Evolutionary conservation across 345 rosid species (phyloP), one percentile per base, ranked within the genome.

Genomic region (Hibiscus tridactylites): DNA sequence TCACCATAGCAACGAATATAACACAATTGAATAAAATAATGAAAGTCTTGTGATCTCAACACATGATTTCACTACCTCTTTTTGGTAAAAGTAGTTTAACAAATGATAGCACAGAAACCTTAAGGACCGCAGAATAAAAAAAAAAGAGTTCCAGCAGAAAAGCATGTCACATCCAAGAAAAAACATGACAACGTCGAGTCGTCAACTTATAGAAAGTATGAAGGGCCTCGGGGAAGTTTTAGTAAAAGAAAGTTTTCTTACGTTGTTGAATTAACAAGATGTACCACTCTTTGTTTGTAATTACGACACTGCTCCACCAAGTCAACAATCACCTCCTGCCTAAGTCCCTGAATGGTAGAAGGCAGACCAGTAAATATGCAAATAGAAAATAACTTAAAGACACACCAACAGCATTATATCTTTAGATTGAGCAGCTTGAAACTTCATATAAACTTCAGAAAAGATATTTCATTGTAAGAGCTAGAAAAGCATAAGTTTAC

Each of bases 281-380:
- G 99, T 72, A 96, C 98, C 57, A 92, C 98, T 83, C 99, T 88
- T 83, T 96, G 97, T 80, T 96, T 96, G 88, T 89, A 96, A 7
- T 91, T 83, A 60, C 96, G 97, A 73, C 99, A 96, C 76, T 96
- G 99, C 9, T 87, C 98, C 82, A 96, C 98, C 82, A 96, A 82
- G 81, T 96, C 99, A 71, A 92, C 88, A 78, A 96, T 88, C 76
- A 92, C 99, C 80, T 96, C 99, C 86, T 96, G 96, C 84, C 92
- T 87, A 72, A 96, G 81, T 49, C 91, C 98, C 99, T 92, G 81
- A 58, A 70, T 73, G 73, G 74, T 61, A 39, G 63, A 75, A 49
- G 44, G 77, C 60, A 68, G 49, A 53, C 63, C 11, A 21, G 35
- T 9, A 21, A 72, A 37, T 50, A 69, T 10, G 42, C 56, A 31